A percentile compares a stretch with the other conserved stretches of the same genome.
phyloP scores from a whole-genome alignment of 106 monocot species.

The Triglochin maritima region DNA sequence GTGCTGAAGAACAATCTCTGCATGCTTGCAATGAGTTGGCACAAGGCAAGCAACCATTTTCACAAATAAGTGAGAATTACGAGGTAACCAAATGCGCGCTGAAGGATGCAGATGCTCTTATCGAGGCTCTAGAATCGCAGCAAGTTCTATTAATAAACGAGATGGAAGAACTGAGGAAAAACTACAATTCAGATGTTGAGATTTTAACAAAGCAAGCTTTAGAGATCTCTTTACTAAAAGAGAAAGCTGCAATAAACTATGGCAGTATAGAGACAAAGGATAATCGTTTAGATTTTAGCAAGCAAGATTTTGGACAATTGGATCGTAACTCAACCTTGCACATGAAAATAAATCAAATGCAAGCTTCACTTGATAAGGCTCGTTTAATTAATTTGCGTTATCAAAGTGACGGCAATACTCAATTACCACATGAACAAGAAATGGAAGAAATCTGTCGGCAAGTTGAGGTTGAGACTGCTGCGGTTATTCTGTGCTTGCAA shows the following conservation, averaged over 20 bases:
- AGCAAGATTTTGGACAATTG: constrained; percentile 3
- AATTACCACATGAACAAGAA: constrained; percentile 45
- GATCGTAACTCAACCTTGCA: constrained; percentile 47
- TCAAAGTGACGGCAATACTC: constrained; percentile 36
- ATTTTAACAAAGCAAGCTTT: constrained; percentile 25
- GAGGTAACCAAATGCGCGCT: constrained; percentile 37
- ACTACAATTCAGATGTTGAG: constrained; percentile 13
- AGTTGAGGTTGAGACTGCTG: constrained; percentile 81
- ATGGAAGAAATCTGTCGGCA: constrained; percentile 70
- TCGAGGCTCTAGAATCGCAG: constrained; percentile 78
- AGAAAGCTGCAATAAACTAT: constrained; percentile 14
- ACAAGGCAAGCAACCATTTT: constrained; percentile 15
- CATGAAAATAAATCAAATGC: constrained; percentile 46
- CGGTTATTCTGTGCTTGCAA: constrained; percentile 87
- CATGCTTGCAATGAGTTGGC: constrained; percentile 16
- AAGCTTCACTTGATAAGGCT: constrained; percentile 56
- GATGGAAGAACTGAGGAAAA: constrained; percentile 39
- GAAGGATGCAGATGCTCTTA: constrained; percentile 44
- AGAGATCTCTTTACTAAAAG: constrained; percentile 34
- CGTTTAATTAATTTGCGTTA: constrained; percentile 31
- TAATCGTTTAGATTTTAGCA: constrained; percentile 11
- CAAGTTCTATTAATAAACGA: constrained; percentile 49
- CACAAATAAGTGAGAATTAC: constrained; percentile 17
- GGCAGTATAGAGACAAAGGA: constrained; percentile 7
- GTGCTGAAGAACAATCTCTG: constrained; percentile 30